Conservation (phyloP, 2,329 filamentous ascomycete genomes). For the Sarocladium kiliense region DNA sequence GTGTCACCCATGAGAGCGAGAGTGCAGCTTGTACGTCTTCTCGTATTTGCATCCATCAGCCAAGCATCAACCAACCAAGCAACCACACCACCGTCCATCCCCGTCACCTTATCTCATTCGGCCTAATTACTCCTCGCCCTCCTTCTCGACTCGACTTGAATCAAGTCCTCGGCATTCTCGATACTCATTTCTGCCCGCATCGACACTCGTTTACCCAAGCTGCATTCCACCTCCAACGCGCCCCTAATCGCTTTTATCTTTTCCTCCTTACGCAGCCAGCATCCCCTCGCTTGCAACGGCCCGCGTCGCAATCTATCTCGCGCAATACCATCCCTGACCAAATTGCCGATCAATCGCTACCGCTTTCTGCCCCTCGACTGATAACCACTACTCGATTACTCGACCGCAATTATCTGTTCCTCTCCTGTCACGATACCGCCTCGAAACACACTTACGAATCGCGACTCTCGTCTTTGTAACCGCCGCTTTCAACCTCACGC, state of each 20-base stretch:
- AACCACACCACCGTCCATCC: too few relatives aligned
- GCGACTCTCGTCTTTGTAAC: neutral
- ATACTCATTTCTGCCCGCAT: too few relatives aligned
- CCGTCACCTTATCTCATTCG: too few relatives aligned
- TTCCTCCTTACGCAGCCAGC: neutral
- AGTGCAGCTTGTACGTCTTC: neutral
- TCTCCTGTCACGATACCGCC: neutral
- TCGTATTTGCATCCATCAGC: too few relatives aligned
- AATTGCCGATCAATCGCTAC: neutral
- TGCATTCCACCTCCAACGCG: neutral
- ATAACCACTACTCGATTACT: neutral
- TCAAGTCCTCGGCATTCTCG: too few relatives aligned
- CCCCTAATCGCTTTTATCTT: neutral
- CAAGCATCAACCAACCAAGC: too few relatives aligned
- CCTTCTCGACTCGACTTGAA: too few relatives aligned
- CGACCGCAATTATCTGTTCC: neutral
- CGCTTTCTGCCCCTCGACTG: neutral
- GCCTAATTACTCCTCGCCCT: too few relatives aligned
- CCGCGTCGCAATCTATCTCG: constrained; percentile 4
- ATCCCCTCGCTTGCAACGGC: neutral
- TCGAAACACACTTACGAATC: neutral
- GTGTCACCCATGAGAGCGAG: too few relatives aligned
- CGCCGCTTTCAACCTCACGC: neutral
- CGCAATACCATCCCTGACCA: neutral
- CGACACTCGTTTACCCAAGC: neutral